Conservation (phyloP, 192 early-diverging fungal genomes). For the Neocallimastix lanati region DNA sequence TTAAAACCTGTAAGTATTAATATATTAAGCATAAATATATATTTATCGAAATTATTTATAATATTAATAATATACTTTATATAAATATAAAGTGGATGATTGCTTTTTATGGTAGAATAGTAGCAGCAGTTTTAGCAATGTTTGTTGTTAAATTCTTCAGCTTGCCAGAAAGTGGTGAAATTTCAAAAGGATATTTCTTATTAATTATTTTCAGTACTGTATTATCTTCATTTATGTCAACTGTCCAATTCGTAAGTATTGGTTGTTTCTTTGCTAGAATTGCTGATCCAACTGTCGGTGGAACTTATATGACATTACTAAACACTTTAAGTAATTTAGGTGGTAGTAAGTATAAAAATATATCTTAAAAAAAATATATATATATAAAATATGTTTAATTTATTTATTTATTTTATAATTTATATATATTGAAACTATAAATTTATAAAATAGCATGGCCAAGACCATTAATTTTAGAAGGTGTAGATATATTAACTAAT, state of each 20-base stretch:
- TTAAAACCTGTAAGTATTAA: conserved; percentile 50
- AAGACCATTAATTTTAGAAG: not conserved
- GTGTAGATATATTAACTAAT: not conserved
- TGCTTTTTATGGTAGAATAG: conserved; percentile 72
- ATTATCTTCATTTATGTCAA: conserved; percentile 23
- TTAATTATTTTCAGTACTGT: not conserved
- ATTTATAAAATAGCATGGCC: not conserved
- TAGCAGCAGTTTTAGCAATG: conserved; percentile 68
- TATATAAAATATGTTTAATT: no score
- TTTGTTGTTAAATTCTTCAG: conserved; percentile 55
- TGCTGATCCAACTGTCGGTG: conserved; percentile 83
- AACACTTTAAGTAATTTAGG: conserved; percentile 89
- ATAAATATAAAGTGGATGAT: conserved; percentile 47
- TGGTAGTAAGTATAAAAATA: conserved; percentile 74
- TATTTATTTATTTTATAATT: no score
- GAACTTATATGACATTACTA: conserved; percentile 39
- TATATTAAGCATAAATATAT: no score
- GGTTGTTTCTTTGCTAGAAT: conserved; percentile 89
- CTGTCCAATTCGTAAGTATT: conserved; percentile 89
- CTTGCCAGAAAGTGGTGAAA: conserved; percentile 35
- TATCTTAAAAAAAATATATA: not conserved
- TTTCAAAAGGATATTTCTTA: conserved; percentile 12
- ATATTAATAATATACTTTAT: no score
- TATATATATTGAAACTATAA: no score
- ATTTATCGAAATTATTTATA: no score